phyloP scores from a whole-genome alignment of 129 eudicot genomes.

The Sambucus nigra region DNA sequence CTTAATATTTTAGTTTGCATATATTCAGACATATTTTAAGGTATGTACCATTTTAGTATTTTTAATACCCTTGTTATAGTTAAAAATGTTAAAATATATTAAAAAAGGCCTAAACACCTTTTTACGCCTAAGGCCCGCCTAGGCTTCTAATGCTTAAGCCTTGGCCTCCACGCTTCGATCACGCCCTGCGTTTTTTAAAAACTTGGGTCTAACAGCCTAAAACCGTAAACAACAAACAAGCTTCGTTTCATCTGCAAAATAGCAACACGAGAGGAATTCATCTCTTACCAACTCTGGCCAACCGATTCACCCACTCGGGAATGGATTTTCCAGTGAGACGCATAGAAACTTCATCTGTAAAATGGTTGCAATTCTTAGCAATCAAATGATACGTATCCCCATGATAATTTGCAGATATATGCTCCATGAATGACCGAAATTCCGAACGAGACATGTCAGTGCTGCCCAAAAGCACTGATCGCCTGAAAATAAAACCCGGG shows the following conservation, averaged over 20 bases:
- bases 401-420: constrained; percentile 56
- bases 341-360: constrained; percentile 69
- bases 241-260: background rate
- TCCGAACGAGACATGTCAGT: constrained; percentile 72
- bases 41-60: no score
- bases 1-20: no score
- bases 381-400: constrained; percentile 80
- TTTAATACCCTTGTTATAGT: no score
- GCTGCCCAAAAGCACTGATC: constrained; percentile 68
- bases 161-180: no score
- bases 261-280: background rate
- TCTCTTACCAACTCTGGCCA: constrained; percentile 78
- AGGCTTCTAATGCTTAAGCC: no score
- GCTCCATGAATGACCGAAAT: constrained; percentile 63
- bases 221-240: background rate
- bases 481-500: constrained; percentile 76
- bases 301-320: constrained; percentile 94
- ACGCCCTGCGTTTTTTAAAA: no score
- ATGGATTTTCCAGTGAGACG: constrained; percentile 75
- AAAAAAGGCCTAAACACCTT: no score
- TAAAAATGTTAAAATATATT: no score
- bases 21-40: no score
- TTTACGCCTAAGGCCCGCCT: no score
- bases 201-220: background rate
- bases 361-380: constrained; percentile 90